Conservation (phyloP, 495 filamentous ascomycete species). For the Cercophora sp. region DNA sequence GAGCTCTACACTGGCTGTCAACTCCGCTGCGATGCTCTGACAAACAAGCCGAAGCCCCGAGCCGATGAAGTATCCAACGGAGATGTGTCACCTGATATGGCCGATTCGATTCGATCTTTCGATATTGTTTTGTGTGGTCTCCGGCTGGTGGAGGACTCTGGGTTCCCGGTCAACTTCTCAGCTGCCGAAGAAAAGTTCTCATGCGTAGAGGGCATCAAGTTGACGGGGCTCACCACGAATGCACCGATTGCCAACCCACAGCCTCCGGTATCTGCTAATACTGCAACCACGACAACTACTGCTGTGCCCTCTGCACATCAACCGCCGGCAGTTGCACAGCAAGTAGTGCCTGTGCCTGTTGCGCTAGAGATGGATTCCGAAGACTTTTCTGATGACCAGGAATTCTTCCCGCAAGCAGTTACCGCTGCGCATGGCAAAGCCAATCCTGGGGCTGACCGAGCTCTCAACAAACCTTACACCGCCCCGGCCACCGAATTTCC, state of each 20-base stretch:
- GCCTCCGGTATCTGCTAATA: not conserved
- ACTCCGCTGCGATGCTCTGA: slow-evolving; percentile 24
- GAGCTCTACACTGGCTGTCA: slow-evolving; percentile 26
- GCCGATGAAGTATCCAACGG: slow-evolving; percentile 19
- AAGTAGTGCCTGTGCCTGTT: not conserved
- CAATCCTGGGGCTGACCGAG: not conserved
- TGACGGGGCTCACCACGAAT: not conserved
- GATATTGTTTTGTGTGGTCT: slow-evolving; percentile 23
- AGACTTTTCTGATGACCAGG: slow-evolving; percentile 6
- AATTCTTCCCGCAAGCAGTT: not conserved
- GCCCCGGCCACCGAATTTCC: slow-evolving; percentile 21
- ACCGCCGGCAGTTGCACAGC: not conserved
- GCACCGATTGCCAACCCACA: not conserved
- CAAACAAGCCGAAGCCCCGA: slow-evolving; percentile 21
- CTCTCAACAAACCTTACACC: not conserved
- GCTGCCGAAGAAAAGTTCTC: slow-evolving; percentile 15
- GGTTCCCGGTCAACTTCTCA: slow-evolving; percentile 20
- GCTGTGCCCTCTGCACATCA: no score
- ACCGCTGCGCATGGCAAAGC: not conserved
- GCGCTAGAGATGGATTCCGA: slow-evolving; percentile 10
- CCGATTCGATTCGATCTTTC: slow-evolving; percentile 19
- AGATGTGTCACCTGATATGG: slow-evolving; percentile 16
- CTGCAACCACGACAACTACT: not conserved
- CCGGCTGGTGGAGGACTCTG: slow-evolving; percentile 18
- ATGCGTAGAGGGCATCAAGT: slow-evolving; percentile 23